These are phyloP conservation scores for Exsudoporus frostii DNA, from an alignment of 768 basidiomycete genomes.

Conservation along the genomic window DNA sequence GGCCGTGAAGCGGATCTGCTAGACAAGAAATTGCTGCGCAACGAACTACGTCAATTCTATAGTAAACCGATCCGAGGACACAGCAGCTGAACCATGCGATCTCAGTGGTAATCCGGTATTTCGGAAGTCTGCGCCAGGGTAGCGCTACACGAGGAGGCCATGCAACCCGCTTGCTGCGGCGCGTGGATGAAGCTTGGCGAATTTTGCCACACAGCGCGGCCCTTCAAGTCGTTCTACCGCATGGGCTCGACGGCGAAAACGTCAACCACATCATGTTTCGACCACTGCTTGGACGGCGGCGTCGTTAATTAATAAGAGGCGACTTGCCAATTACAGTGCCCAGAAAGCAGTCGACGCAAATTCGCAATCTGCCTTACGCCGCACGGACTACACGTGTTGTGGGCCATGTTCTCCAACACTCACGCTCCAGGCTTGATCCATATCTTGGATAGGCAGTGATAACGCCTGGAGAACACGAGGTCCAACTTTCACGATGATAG, in stretches of 20 bases:
- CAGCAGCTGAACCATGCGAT: neutral
- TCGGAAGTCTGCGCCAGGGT: neutral
- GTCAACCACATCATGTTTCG: neutral
- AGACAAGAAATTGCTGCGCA: neutral
- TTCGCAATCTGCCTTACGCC: neutral
- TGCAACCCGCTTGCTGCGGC: neutral
- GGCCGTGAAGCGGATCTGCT: neutral
- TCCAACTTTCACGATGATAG: constrained; percentile 16
- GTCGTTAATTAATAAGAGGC: neutral
- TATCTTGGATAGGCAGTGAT: constrained; percentile 29
- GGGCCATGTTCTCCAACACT: constrained; percentile 10
- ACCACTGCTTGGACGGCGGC: neutral
- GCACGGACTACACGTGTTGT: constrained; percentile 26
- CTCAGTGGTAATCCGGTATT: neutral
- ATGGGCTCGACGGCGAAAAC: neutral
- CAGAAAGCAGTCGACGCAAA: neutral
- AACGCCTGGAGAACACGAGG: constrained; percentile 34
- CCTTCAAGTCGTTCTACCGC: neutral
- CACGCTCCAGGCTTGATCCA: neutral
- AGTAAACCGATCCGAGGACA: neutral
- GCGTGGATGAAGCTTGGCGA: neutral
- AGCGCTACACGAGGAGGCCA: constrained; percentile 5
- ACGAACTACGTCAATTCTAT: neutral
- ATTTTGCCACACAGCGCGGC: neutral
- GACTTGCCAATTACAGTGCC: neutral